Conservation (phyloP, 164 flowering plant genomes). For the Litsea cubeba region DNA sequence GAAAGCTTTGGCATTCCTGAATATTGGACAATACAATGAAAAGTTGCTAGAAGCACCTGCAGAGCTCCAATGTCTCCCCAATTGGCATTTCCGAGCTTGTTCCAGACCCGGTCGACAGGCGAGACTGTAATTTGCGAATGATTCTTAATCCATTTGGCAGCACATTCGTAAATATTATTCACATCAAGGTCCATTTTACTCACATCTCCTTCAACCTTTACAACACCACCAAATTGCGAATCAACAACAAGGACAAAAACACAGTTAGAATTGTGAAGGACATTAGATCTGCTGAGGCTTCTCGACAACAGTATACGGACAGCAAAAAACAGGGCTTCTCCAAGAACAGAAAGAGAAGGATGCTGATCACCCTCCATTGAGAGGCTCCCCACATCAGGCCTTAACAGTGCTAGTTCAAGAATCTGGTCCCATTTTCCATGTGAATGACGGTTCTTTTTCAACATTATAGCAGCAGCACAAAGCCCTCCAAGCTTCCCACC, state of each 20-base stretch:
- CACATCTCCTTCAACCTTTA: slow-evolving; percentile 82
- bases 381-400: slow-evolving; percentile 55
- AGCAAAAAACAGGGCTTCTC: slow-evolving; percentile 82
- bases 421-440: slow-evolving; percentile 87
- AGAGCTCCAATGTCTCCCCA: slow-evolving; percentile 89
- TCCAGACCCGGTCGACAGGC: slow-evolving; percentile 78
- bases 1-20: slow-evolving; percentile 68
- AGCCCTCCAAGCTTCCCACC: slow-evolving; percentile 66
- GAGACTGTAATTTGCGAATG: slow-evolving; percentile 60
- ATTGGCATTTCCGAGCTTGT: slow-evolving; percentile 93
- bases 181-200: slow-evolving; percentile 54
- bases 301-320: slow-evolving; percentile 64
- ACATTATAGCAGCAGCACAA: slow-evolving; percentile 71
- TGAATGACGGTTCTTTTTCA: slow-evolving; percentile 56
- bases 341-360: slow-evolving; percentile 58
- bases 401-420: slow-evolving; percentile 68
- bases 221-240: slow-evolving; percentile 78
- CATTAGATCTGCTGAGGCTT: slow-evolving; percentile 61
- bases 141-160: slow-evolving; percentile 67
- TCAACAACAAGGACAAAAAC: slow-evolving; percentile 76
- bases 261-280: slow-evolving; percentile 38
- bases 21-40: slow-evolving; percentile 57
- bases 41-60: slow-evolving; percentile 73
- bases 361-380: slow-evolving; percentile 35
- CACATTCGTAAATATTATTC: slow-evolving; percentile 56